Evolutionary conservation across 2,329 filamentous ascomycete species (phyloP), one percentile per base, ranked within the genome.

Genomic region (Cercospora canescens): DNA sequence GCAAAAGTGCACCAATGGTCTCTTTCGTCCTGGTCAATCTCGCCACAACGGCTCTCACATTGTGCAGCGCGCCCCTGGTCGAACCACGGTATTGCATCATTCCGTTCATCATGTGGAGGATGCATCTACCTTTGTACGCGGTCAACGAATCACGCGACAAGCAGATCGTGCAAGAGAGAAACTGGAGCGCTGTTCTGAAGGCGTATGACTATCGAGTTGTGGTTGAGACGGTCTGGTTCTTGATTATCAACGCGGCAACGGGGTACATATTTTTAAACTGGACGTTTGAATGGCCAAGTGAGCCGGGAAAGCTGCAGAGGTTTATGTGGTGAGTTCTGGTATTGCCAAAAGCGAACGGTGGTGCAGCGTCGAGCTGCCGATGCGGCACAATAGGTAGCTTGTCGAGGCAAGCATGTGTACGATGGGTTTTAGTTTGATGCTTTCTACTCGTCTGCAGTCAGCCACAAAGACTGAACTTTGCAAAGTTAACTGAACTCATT

Each of bases 41-140:
- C 7, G 80, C 88, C 4, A 86, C 94, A 0, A 93, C 93, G 0
- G 76, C 89, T 0, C 83, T 97, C 3, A 94, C 92, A 0, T 86
- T 99, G 12, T 81, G 97, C 62, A 95, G 93, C 0, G 94, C 95
- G 0, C 94, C 95, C 0, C 85, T 99, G 0, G 94, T 99, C 9
- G 95, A 99, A 78, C 95, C 95, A 14, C 87, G 95, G 14, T 99
- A 99, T 79, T 97, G 97, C 78, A 96, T 99, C 76, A 84, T 97
- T 12, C 94, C 94, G 0, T 99, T 93, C 93, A 86, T 97, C 8
- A 89, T 97, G 73, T 98, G 94, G 92, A 86, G 95, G 0, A 80
- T 98, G 7, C 86, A 96, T 73, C 81, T 96, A 0, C 92, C 92
- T 0, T 70, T 74, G 78, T 83, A 60, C 58, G 71, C 73, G 65